A percentile compares a stretch with the other conserved stretches of the same genome.
phyloP scores from a whole-genome alignment of 345 rosid species.

The Angophora floribunda region DNA sequence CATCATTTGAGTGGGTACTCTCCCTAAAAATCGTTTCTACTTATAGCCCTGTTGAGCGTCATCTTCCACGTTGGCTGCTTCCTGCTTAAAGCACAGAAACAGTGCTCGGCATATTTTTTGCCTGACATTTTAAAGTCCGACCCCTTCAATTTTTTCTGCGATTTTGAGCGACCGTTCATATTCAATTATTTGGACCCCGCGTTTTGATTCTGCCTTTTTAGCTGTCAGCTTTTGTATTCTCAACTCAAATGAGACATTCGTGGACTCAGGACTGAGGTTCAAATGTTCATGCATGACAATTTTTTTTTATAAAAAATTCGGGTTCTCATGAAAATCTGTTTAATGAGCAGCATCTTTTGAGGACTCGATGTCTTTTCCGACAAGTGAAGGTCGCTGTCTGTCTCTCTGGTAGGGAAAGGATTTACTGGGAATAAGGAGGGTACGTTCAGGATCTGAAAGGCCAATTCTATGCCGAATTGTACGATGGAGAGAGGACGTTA shows the following conservation, averaged over 20 bases:
- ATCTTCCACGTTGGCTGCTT: background rate
- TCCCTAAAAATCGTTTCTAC: background rate
- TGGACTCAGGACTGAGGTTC: background rate
- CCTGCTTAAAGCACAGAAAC: background rate
- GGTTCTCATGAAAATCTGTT: slow-evolving; percentile 20
- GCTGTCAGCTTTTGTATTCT: background rate
- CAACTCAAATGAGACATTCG: background rate
- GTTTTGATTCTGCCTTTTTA: background rate
- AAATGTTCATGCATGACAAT: background rate
- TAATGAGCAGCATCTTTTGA: slow-evolving; percentile 71
- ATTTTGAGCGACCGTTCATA: background rate
- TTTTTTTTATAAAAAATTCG: background rate
- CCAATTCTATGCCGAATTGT: background rate
- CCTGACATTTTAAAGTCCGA: background rate
- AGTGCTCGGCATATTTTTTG: background rate
- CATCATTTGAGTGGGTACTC: background rate
- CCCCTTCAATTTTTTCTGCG: background rate
- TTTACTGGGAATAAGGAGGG: background rate
- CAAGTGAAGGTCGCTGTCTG: background rate
- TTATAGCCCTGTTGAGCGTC: background rate
- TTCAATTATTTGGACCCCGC: background rate
- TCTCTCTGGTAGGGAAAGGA: background rate
- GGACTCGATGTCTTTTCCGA: slow-evolving; percentile 69
- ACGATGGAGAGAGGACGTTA: background rate
- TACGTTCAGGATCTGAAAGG: background rate